Conservation (phyloP, 73 alveolate genomes). For the Paramecium primaurelia region DNA sequence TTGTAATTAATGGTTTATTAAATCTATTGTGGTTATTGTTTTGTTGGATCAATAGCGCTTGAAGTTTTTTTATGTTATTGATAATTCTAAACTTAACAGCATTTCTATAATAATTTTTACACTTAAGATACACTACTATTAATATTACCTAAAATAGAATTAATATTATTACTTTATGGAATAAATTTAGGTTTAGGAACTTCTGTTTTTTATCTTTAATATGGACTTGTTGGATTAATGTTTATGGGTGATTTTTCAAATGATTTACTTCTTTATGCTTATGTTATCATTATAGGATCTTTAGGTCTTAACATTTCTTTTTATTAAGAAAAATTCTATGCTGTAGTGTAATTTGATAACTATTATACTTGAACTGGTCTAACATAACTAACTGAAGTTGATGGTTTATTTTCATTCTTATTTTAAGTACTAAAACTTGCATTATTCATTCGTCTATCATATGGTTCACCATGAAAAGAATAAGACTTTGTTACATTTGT, state of each 20-base stretch:
- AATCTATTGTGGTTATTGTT: neutral
- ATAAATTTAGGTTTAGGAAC: constrained; percentile 19
- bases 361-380: neutral
- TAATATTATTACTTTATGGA: neutral
- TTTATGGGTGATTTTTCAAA: constrained; percentile 16
- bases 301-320: neutral
- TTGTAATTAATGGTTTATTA: neutral
- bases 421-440: neutral
- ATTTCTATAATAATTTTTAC: neutral
- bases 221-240: constrained; percentile 20
- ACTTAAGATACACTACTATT: neutral
- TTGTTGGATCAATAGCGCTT: neutral
- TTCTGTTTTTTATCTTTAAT: neutral
- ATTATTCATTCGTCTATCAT: neutral
- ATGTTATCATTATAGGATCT: neutral
- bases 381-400: neutral
- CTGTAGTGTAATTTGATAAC: neutral
- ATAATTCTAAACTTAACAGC: neutral
- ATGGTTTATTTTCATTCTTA: constrained; percentile 1
- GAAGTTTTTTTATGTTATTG: constrained; percentile 1
- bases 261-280: constrained; percentile 37
- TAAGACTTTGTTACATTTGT: neutral
- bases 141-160: neutral
- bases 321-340: neutral
- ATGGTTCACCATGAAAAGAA: constrained; percentile 16